Evolutionary conservation across 2,329 filamentous ascomycete genomes (phyloP), one percentile per base, ranked within the genome.

Genomic region (Colletotrichum lindemuthianum): DNA sequence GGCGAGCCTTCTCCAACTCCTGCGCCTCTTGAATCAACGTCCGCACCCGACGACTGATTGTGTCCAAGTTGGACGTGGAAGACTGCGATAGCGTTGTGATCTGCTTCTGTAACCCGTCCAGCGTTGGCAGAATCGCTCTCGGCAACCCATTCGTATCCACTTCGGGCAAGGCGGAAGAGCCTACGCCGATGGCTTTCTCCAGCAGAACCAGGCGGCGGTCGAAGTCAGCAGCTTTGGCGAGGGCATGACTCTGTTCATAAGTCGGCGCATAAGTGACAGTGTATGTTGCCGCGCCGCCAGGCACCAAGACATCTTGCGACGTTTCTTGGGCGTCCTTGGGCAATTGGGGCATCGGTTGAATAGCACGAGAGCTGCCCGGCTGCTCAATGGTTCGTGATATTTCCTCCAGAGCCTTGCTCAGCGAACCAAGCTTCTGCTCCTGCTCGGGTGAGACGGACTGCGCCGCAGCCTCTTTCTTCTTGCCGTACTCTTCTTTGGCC

Each of bases 171-270:
- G 88, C 85, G 0, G 89, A 87, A 24, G 89, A 88, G 44, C 88
- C 90, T 52, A 97, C 85, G 9, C 96, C 96, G 34, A 99, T 85
- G 1, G 89, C 86, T 69, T 88, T 88, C 79, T 99, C 96, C 51
- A 99, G 82, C 36, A 91, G 81, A 3, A 90, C 81, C 16, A 99
- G 86, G 6, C 96, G 88, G 36, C 87, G 85, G 74, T 98, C 95
- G 72, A 99, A 97, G 67, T 96, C 91, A 32, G 94, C 92, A 7
- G 92, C 90, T 75, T 93, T 92, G 39, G 89, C 88, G 40, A 97
- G 82, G 33, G 90, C 87, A 72, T 92, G 90, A 44, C 83, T 89
- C 72, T 90, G 84, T 70, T 90, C 86, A 69, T 88, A 92, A 53
- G 77, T 84, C 48, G 81, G 89, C 37, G 87, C 84, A 69, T 90